Evolutionary conservation across 1,284 basidiomycete genomes (phyloP).

Genomic region (Ustilago cynodontis): DNA sequence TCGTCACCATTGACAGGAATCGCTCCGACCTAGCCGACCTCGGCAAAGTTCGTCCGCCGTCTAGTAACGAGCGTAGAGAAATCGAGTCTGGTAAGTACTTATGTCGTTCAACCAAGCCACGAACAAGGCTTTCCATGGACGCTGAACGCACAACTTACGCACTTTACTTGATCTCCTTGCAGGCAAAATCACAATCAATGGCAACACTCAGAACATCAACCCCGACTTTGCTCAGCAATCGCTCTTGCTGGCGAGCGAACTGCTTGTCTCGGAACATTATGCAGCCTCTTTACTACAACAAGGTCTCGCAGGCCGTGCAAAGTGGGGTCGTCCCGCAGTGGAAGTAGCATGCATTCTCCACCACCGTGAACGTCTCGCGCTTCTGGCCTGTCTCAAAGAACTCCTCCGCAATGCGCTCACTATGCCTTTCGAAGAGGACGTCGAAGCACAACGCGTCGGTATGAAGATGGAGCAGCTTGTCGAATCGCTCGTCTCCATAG

Average conservation of each 20-base stretch:
- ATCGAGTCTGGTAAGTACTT: constrained; percentile 58
- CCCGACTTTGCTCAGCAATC: constrained; percentile 66
- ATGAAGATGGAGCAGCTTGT: constrained; percentile 62
- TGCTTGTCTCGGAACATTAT: constrained; percentile 64
- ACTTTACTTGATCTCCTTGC: not conserved
- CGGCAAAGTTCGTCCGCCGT: constrained; percentile 53
- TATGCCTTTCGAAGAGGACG: constrained; percentile 56
- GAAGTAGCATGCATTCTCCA: constrained; percentile 66
- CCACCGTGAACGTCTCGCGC: constrained; percentile 64
- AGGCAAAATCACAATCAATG: constrained; percentile 65
- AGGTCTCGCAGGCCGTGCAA: constrained; percentile 57
- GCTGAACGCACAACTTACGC: not conserved
- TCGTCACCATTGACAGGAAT: constrained; percentile 63
- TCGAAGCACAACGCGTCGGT: constrained; percentile 53
- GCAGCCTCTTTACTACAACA: constrained; percentile 68
- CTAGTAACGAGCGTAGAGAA: constrained; percentile 64
- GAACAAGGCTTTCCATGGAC: not conserved
- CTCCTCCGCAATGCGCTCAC: constrained; percentile 62
- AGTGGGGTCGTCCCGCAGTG: constrained; percentile 61
- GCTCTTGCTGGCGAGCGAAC: constrained; percentile 59
- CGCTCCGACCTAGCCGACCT: constrained; percentile 60
- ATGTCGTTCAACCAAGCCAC: not conserved
- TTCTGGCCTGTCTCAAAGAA: constrained; percentile 63
- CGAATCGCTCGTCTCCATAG: constrained; percentile 54
- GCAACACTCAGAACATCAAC: constrained; percentile 58